Evolutionary conservation across 1,139 yeast species (phyloP), one percentile per base, ranked within the genome.

Genomic region (Diutina mesorugosa): DNA sequence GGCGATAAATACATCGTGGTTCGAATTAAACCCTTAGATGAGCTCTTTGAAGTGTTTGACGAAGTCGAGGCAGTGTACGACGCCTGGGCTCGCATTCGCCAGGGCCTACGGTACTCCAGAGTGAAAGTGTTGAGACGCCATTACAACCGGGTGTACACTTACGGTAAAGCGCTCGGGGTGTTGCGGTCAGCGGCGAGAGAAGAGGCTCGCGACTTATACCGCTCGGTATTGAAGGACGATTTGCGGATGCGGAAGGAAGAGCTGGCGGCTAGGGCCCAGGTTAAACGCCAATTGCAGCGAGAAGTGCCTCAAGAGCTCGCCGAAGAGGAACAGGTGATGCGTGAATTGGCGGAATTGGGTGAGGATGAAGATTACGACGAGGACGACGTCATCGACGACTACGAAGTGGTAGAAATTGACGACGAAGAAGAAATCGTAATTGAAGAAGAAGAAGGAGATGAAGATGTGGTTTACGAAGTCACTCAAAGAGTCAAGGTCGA

Each of bases 71-170:
- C 53, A 9, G 53, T 50, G n/a, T 50, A 30, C 21, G 21, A 50
- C 16, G 26, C 32, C 41, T 50, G 53, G 53, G 16, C 9, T 6
- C 45, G 45, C 7, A n/a, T 50, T 2, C 41, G 45, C 32, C 41
- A 6, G 26, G 18, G n/a, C n/a, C 45, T 7, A 8, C 16, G 45
- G 35, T 30, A 16, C 32, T 14, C 10, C 21, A 45, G 53, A 9
- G 53, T 50, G 4, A 10, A n/a, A 21, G n/a, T 28, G 12, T 50
- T 50, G 21, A 45, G 53, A 5, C 53, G 53, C 14, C 45, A 32
- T n/a, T 32, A 50, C 35, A 50, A 50, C 10, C 53, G 53, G n/a
- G 32, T 50, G 21, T 50, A 50, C 21, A 50, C 53, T 12, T n/a
- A 32, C 16, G 16, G 51, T 10, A 12, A 30, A 6, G 51, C 51